Base-by-base conservation (phyloP, 768 basidiomycete genomes). In the Stropharia rugosoannulata region DNA sequence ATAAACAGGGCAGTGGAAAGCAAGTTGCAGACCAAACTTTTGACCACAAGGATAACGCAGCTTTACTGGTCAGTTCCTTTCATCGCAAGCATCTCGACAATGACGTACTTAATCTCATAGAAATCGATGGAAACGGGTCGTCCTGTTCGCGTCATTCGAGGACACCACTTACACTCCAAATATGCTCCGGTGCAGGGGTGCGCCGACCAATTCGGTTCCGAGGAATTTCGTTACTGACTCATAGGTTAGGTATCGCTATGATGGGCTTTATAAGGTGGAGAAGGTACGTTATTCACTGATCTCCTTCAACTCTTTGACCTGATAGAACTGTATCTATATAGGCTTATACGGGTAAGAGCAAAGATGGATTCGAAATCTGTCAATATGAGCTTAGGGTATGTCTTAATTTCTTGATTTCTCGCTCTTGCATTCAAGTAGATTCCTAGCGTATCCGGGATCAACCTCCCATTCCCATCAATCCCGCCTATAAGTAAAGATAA, bases 141-240 rank as follows among this genome's bases (percentile, higher is more conserved):
- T 4, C 77, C 75, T 9, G 71, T 80, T 36, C 73, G 79, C 5
- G 76, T 80, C 11, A 64, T 78, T 39, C 73, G 78, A 18, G 77
- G 77, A 3, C 44, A 56, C 11, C 66, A 67, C 36, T 25, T 55
- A 10, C 22, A 61, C 1, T 74, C 75, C 0, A 45, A 49, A 32
- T 80, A 68, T 56, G 75, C 75, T 1, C 76, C 76, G 16, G 36
- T 25, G 15, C 12, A 55, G 48, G 75, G 74, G 69, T 75, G 60
- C 43, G 66, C n/a, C 5, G 5, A 43, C 6, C 25, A 27, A 25
- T 18, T 19, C 10, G 40, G 29, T 7, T 32, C 29, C 29, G 29
- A 32, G 6, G 29, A n/a, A 32, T 32, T 32, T 32, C 9, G 29
- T 32, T 51, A n/a, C 15, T 51, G 7, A 46, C 19, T 47, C 38